Evolutionary conservation across 345 rosid species (phyloP).

Genomic region (Gossypium sturtianum): DNA sequence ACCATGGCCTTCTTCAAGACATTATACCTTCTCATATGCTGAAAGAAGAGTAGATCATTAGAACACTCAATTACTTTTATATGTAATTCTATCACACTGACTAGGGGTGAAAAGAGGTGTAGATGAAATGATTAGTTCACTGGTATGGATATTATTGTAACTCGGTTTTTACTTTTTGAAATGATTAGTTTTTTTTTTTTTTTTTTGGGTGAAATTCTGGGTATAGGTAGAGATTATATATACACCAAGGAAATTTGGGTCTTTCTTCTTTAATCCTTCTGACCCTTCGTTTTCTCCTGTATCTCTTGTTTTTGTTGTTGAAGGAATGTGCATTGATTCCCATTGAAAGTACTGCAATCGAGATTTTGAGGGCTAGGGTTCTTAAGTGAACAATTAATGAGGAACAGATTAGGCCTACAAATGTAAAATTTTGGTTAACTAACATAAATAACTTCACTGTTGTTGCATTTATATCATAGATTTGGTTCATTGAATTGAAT

Average conservation of each 20-base stretch:
- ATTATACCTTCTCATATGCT: slow-evolving; percentile 62
- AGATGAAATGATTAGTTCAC: slow-evolving; percentile 14
- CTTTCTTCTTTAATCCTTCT: slow-evolving; percentile 15
- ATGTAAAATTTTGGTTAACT: slow-evolving; percentile 9
- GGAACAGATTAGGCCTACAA: background rate
- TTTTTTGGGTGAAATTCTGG: too few relatives aligned
- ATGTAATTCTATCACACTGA: slow-evolving; percentile 27
- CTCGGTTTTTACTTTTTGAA: slow-evolving; percentile 6
- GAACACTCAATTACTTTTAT: background rate
- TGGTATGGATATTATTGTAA: slow-evolving; percentile 8
- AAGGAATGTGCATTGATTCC: slow-evolving; percentile 39
- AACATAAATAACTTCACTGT: background rate
- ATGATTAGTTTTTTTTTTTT: background rate
- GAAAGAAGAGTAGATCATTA: slow-evolving; percentile 45
- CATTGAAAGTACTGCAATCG: slow-evolving; percentile 11
- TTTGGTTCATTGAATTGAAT: slow-evolving; percentile 19
- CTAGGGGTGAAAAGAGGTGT: slow-evolving; percentile 12
- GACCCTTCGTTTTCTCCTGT: slow-evolving; percentile 22
- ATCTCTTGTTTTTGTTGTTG: slow-evolving; percentile 27
- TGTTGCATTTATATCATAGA: slow-evolving; percentile 9
- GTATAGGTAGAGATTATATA: too few relatives aligned
- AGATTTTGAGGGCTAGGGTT: slow-evolving; percentile 21
- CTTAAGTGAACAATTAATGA: slow-evolving; percentile 15
- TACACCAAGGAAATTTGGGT: slow-evolving; percentile 1
- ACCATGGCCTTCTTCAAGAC: slow-evolving; percentile 86